These are phyloP conservation scores for Hordeum pubiflorum DNA, from an alignment of 202 grass and related monocot genomes.

Conservation along the genomic window DNA sequence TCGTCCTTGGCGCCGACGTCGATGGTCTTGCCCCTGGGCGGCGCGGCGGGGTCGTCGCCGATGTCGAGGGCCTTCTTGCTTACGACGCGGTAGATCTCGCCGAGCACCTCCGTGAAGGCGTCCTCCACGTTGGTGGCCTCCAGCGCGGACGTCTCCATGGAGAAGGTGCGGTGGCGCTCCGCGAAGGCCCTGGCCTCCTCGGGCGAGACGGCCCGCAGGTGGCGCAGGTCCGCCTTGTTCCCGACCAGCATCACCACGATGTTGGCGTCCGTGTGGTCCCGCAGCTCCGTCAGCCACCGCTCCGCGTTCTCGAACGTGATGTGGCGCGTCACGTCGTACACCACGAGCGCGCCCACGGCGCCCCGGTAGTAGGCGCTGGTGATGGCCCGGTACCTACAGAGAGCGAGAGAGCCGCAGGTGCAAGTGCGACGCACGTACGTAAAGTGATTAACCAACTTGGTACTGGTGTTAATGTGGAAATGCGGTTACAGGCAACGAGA, in stretches of 20 bases:
- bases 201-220: slow-evolving; percentile 53
- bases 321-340: slow-evolving; percentile 77
- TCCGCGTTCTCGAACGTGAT: slow-evolving; percentile 79
- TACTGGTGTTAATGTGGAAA: neutral
- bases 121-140: slow-evolving; percentile 67
- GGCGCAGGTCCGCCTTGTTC: slow-evolving; percentile 83
- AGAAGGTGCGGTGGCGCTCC: slow-evolving; percentile 63
- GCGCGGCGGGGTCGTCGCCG: slow-evolving; percentile 64
- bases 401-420: too few species aligned
- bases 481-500: neutral
- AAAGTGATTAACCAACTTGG: neutral
- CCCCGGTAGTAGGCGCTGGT: slow-evolving; percentile 89
- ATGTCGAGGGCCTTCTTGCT: slow-evolving; percentile 71
- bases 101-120: slow-evolving; percentile 83
- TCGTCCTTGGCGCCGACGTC: slow-evolving; percentile 61
- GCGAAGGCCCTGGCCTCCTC: slow-evolving; percentile 71
- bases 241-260: slow-evolving; percentile 87
- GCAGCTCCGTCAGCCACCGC: slow-evolving; percentile 69
- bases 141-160: slow-evolving; percentile 82
- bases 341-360: slow-evolving; percentile 75
- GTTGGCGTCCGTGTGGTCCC: slow-evolving; percentile 82
- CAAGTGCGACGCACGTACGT: neutral
- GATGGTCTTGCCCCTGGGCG: slow-evolving; percentile 63
- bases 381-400: slow-evolving; percentile 65
- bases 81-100: slow-evolving; percentile 69